A percentile compares a stretch with the other conserved stretches of the same genome.
Conservation (phyloP, 768 basidiomycete genomes). For the Butyriboletus loyo region DNA sequence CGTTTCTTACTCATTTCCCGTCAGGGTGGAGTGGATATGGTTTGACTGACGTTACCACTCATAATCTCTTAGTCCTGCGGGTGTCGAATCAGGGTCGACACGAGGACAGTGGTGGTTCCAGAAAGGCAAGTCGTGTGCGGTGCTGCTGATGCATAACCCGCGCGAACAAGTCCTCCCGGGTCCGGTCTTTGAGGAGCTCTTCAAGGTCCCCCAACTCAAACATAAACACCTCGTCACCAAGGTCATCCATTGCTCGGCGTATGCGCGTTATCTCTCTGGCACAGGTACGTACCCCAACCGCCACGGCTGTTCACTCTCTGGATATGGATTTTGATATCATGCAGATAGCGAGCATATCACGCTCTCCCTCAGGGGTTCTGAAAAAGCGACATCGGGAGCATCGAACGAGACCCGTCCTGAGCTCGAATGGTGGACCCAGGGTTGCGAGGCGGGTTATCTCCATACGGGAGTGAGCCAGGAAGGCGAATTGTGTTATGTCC, state of each 20-base stretch:
- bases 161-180: not conserved
- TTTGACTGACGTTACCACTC: not conserved
- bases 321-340: not conserved
- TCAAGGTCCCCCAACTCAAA: not conserved
- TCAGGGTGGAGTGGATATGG: not conserved
- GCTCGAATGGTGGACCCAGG: not conserved
- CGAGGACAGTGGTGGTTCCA: not conserved
- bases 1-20: too few relatives aligned
- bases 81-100: not conserved
- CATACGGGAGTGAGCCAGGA: not conserved
- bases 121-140: not conserved
- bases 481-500: not conserved
- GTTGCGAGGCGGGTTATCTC: not conserved
- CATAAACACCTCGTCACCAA: not conserved
- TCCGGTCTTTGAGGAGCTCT: not conserved
- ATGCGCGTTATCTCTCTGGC: not conserved
- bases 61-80: not conserved
- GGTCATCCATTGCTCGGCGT: not conserved
- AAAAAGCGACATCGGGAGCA: not conserved
- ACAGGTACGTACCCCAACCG: not conserved
- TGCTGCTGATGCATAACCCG: not conserved
- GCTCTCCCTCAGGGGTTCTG: not conserved
- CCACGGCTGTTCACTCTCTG: not conserved
- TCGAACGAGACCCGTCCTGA: not conserved
- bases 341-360: not conserved